Base-by-base conservation (phyloP, 768 basidiomycete species). In the Naematelia encephala region DNA sequence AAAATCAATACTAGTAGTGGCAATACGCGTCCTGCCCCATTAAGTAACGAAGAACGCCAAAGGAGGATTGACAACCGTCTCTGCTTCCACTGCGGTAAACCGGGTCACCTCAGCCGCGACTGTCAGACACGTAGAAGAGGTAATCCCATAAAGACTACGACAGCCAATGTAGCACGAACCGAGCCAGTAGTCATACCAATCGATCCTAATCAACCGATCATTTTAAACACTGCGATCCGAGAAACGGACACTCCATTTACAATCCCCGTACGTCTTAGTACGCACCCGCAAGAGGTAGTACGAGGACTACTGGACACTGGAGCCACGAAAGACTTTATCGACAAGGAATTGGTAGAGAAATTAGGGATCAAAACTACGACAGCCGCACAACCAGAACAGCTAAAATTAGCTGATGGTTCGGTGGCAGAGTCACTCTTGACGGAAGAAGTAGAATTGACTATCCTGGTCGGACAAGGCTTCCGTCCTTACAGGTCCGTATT, bases 71-170 rank as follows among this genome's bases (percentile, higher is more conserved):
- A 58, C 28, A 29, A 59, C 26, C 45, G 59, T 22, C 61, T 62
- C 16, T 62, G 61, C 45, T 47, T 62, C 4, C 59, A 62, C 58
- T 62, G 61, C 39, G 61, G 51, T 22, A 25, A 52, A 5, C 5
- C 10, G n/a, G n/a, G n/a, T n/a, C n/a, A n/a, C n/a, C n/a, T n/a
- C n/a, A n/a, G n/a, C n/a, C n/a, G n/a, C n/a, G n/a, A n/a, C n/a
- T n/a, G n/a, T n/a, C n/a, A n/a, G n/a, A n/a, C n/a, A n/a, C n/a
- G n/a, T n/a, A n/a, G n/a, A n/a, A n/a, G n/a, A n/a, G n/a, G n/a
- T n/a, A n/a, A n/a, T n/a, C n/a, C n/a, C n/a, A n/a, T n/a, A 48
- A 48, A 48, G 11, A 11, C 12, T 22, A 12, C 11, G 13, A 48
- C 47, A 22, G 13, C 47, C 47, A 48, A 22, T n/a, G n/a, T n/a